Percentiles rank a stretch among this genome's conserved stretches.
These are phyloP conservation scores for Pontederia paniculata DNA, from an alignment of 176 grass and related monocot genomes.

Conservation along the genomic window DNA sequence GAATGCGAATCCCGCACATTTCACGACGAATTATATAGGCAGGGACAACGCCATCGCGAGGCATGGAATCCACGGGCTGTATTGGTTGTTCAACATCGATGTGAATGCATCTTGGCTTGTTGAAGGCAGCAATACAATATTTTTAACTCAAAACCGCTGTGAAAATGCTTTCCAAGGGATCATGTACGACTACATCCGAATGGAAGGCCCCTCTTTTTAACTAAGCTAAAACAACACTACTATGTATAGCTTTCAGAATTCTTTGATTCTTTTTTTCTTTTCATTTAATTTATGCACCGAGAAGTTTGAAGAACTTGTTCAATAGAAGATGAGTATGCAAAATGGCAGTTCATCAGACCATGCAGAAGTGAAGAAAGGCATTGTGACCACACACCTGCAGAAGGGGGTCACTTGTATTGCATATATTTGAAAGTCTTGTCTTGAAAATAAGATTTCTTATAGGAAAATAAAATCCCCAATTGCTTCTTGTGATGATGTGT, in stretches of 20 bases:
- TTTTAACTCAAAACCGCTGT: slow-evolving; percentile 24
- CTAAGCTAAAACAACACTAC: too few relatives aligned
- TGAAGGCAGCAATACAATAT: slow-evolving; percentile 33
- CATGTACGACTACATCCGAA: slow-evolving; percentile 48
- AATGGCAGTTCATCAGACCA: too few relatives aligned
- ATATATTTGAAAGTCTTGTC: neutral
- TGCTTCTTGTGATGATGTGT: too few relatives aligned
- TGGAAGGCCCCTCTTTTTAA: slow-evolving; percentile 10
- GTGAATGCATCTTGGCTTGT: slow-evolving; percentile 23
- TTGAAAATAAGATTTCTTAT: slow-evolving; percentile 75
- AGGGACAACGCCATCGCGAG: slow-evolving; percentile 51
- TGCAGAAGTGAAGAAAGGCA: too few relatives aligned
- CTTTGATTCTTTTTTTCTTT: too few relatives aligned
- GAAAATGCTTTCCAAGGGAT: slow-evolving; percentile 15
- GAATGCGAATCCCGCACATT: neutral
- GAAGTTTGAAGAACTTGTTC: too few relatives aligned
- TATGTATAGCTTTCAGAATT: too few relatives aligned
- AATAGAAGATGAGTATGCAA: too few relatives aligned
- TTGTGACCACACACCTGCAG: too few relatives aligned
- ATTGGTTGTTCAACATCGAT: slow-evolving; percentile 32
- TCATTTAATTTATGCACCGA: too few relatives aligned
- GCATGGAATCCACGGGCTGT: slow-evolving; percentile 29
- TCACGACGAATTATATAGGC: slow-evolving; percentile 29
- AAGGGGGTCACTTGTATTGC: neutral
- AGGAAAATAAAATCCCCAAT: slow-evolving; percentile 24